Conservation (phyloP, 129 eudicot species). For the Escallonia rubra region DNA sequence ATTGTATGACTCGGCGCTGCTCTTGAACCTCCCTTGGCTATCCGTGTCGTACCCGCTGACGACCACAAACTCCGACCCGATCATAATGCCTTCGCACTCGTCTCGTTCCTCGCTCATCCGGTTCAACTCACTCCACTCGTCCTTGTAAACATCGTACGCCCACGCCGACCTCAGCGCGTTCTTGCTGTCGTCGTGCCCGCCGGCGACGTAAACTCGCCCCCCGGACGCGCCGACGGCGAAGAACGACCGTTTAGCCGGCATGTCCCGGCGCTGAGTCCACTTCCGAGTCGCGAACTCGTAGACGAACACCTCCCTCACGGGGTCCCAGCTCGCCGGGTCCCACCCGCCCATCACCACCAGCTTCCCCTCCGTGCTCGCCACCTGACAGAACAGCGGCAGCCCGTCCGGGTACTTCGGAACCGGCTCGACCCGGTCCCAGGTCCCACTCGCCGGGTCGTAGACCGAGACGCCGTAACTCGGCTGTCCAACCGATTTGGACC, state of each 20-base stretch:
- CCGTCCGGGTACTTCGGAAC: constrained; percentile 57
- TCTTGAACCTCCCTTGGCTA: constrained; percentile 57
- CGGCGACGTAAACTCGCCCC: constrained; percentile 50
- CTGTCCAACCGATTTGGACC: constrained; percentile 31
- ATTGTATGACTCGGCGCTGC: constrained; percentile 52
- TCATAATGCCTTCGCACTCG: constrained; percentile 66
- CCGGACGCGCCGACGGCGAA: constrained; percentile 46
- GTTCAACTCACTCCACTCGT: constrained; percentile 69
- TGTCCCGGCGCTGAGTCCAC: constrained; percentile 57
- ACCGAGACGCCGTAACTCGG: constrained; percentile 53
- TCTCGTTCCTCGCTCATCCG: constrained; percentile 83
- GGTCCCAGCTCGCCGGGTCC: constrained; percentile 71
- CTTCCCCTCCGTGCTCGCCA: constrained; percentile 69
- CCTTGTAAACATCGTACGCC: constrained; percentile 38
- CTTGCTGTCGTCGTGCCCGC: constrained; percentile 78
- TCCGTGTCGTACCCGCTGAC: constrained; percentile 92
- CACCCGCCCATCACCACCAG: constrained; percentile 76
- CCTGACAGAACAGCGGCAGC: constrained; percentile 76
- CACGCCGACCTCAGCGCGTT: constrained; percentile 67
- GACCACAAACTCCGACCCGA: constrained; percentile 83
- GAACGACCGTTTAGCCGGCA: constrained; percentile 69
- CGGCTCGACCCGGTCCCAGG: constrained; percentile 63
- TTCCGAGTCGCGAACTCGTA: constrained; percentile 68
- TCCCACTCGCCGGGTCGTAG: constrained; percentile 34
- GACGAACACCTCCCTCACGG: constrained; percentile 50